Conservation (phyloP, 2,329 filamentous ascomycete species). For the Colletotrichum cuscutae region DNA sequence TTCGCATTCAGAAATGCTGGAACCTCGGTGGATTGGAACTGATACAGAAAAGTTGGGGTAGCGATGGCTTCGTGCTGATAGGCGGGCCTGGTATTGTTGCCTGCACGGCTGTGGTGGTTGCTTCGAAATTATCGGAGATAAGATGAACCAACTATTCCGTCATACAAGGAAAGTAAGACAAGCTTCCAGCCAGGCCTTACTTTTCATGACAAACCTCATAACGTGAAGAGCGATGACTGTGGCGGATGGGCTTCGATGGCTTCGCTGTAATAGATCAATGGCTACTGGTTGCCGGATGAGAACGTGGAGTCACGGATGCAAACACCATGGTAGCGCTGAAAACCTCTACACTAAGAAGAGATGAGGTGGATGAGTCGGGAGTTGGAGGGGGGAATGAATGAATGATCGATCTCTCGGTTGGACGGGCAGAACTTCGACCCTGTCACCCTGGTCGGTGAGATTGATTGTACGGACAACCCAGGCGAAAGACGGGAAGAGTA, state of each 20-base stretch:
- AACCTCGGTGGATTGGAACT: neutral
- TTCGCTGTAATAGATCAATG: neutral
- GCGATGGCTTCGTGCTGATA: conserved; percentile 20
- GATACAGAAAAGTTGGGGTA: conserved; percentile 25
- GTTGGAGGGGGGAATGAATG: neutral
- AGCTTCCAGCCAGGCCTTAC: no score
- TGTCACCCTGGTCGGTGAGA: conserved; percentile 17
- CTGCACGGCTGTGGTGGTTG: neutral
- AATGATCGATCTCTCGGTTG: neutral
- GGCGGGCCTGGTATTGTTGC: conserved; percentile 3
- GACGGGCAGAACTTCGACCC: neutral
- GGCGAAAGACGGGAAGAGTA: conserved; percentile 24
- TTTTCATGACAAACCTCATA: neutral
- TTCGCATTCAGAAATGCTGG: neutral
- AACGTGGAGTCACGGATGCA: conserved; percentile 25
- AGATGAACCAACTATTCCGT: neutral
- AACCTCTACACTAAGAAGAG: neutral
- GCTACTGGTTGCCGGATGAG: neutral
- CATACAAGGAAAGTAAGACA: neutral
- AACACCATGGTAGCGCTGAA: conserved; percentile 6
- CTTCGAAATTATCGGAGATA: neutral
- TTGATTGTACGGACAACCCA: conserved; percentile 34
- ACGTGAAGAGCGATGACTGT: neutral
- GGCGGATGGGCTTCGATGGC: conserved; percentile 10
- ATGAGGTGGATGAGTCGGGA: conserved; percentile 9